Percentiles rank a stretch among this genome's conserved stretches.
Conservation (phyloP, 768 basidiomycete genomes). For the Mycena leptocephala region DNA sequence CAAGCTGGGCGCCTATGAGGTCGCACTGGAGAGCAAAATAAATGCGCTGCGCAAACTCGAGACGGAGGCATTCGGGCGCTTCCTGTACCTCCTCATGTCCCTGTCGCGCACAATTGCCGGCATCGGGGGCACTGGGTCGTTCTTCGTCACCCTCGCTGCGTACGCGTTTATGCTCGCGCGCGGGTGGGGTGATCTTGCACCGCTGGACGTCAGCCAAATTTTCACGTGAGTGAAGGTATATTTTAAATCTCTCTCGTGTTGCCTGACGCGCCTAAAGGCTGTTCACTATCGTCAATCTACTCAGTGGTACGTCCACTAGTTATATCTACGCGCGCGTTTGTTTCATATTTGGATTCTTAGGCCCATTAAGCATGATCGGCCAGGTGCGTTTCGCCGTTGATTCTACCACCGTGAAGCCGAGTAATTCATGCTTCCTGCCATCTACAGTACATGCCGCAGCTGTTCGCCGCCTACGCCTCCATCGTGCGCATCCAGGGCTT, state of each 20-base stretch:
- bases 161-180: conserved; percentile 7
- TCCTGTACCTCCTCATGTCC: conserved; percentile 7
- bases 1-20: conserved; percentile 26
- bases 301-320: neutral
- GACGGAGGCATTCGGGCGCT: conserved; percentile 6
- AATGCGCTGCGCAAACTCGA: conserved; percentile 19
- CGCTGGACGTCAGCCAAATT: conserved; percentile 24
- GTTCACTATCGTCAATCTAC: conserved; percentile 20
- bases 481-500: conserved; percentile 27
- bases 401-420: neutral
- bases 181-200: conserved; percentile 10
- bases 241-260: neutral
- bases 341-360: conserved; percentile 11
- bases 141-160: conserved; percentile 23
- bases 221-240: conserved; percentile 18
- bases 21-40: neutral
- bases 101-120: neutral
- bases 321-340: neutral
- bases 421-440: neutral
- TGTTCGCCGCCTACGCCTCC: conserved; percentile 21
- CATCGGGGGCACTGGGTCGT: conserved; percentile 14
- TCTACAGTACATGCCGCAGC: conserved; percentile 11
- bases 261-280: neutral
- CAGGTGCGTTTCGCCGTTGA: neutral
- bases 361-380: conserved; percentile 5